Percentiles rank a stretch among this genome's conserved stretches.
Conservation (phyloP, 2,329 filamentous ascomycete genomes). For the Blastomyces parvus region DNA sequence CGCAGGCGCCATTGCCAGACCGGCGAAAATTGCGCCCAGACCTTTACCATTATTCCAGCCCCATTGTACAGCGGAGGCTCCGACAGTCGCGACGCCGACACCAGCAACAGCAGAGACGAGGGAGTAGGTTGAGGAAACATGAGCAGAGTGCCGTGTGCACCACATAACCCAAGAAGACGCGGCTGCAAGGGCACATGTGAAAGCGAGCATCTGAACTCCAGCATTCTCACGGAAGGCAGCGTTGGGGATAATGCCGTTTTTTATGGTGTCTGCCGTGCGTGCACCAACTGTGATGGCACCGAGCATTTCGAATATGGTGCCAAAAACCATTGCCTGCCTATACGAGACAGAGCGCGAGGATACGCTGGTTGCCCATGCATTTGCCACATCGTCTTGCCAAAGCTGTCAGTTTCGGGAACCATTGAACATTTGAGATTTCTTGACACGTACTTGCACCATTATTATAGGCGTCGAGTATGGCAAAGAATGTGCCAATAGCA, state of each 20-base stretch:
- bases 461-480: conserved; percentile 67
- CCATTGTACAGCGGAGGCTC: conserved; percentile 55
- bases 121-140: conserved; percentile 64
- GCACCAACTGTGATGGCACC: conserved; percentile 59
- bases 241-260: conserved; percentile 63
- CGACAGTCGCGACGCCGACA: conserved; percentile 59
- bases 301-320: conserved; percentile 57
- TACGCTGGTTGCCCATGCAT: conserved; percentile 71
- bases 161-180: conserved; percentile 69
- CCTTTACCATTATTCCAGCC: conserved; percentile 61
- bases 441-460: conserved; percentile 61
- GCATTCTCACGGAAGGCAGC: conserved; percentile 51
- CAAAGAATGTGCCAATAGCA: conserved; percentile 65
- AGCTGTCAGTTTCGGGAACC: conserved; percentile 5
- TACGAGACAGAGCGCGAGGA: conserved; percentile 69
- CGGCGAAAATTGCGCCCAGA: conserved; percentile 62
- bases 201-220: conserved; percentile 59
- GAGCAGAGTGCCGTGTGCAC: conserved; percentile 64
- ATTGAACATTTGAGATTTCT: background rate
- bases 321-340: conserved; percentile 57
- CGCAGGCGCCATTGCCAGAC: conserved; percentile 59
- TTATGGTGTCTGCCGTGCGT: conserved; percentile 66
- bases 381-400: conserved; percentile 65
- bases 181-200: conserved; percentile 54
- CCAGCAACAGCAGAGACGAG: conserved; percentile 60